These are phyloP conservation scores for Candida tetrigidarum DNA, from an alignment of 1,139 yeast genomes.

Conservation along the genomic window DNA sequence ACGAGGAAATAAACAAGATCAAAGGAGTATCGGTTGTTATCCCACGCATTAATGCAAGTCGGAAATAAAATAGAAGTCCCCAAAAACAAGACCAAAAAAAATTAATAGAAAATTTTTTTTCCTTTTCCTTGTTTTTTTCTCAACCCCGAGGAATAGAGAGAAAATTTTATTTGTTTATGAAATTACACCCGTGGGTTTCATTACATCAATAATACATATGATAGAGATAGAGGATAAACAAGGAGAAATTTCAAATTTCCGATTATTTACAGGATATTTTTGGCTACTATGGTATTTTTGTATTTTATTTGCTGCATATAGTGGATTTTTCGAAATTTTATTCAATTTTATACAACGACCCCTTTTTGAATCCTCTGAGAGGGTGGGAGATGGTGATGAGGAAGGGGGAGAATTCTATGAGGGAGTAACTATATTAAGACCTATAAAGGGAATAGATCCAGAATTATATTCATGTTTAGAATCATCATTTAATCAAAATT, in stretches of 20 bases:
- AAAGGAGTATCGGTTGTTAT: too few relatives aligned
- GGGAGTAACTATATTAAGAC: slow-evolving; percentile 82
- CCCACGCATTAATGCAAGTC: background rate
- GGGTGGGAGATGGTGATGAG: background rate
- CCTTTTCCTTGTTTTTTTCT: background rate
- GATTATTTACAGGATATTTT: slow-evolving; percentile 19
- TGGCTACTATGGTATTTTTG: slow-evolving; percentile 48
- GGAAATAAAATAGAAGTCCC: background rate
- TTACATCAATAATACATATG: background rate
- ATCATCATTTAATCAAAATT: slow-evolving; percentile 70
- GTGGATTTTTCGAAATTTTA: slow-evolving; percentile 53
- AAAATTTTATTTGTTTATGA: background rate
- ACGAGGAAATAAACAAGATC: too few relatives aligned
- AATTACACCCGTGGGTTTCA: background rate
- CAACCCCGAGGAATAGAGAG: background rate
- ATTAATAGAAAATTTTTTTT: background rate
- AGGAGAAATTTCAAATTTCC: slow-evolving; percentile 3
- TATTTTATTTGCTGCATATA: slow-evolving; percentile 45
- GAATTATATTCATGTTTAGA: slow-evolving; percentile 71
- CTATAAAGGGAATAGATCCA: slow-evolving; percentile 84
- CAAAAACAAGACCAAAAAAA: too few relatives aligned
- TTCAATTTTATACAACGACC: slow-evolving; percentile 31
- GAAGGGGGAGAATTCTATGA: slow-evolving; percentile 30
- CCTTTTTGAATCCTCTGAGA: too few relatives aligned
- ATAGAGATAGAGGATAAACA: background rate